phyloP scores from a whole-genome alignment of 2,329 filamentous ascomycete species.

The Alternaria rosae region DNA sequence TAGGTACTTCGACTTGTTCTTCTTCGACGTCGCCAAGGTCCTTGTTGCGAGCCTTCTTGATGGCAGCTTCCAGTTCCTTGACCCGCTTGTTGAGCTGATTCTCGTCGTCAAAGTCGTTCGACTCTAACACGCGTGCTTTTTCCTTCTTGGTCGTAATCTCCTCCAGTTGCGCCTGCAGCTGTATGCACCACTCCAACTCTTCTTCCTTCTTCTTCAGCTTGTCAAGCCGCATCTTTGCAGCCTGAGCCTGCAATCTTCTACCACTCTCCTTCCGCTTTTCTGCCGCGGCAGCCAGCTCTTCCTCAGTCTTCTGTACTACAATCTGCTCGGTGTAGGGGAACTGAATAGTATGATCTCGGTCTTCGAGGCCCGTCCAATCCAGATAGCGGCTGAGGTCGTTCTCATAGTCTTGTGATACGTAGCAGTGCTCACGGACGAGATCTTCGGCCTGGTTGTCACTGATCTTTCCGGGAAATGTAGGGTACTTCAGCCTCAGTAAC shows the following conservation, averaged over 20 bases:
- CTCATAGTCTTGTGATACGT: conserved; percentile 85
- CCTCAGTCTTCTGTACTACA: conserved; percentile 88
- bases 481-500: conserved; percentile 89
- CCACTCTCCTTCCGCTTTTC: conserved; percentile 97
- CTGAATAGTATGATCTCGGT: conserved; percentile 87
- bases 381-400: conserved; percentile 77
- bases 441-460: conserved; percentile 87
- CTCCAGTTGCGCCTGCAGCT: conserved; percentile 75
- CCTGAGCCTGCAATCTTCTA: conserved; percentile 89
- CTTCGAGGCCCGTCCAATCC: conserved; percentile 91
- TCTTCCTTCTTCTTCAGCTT: conserved; percentile 96
- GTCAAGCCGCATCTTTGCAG: conserved; percentile 95
- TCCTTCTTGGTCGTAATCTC: conserved; percentile 87
- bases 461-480: conserved; percentile 84
- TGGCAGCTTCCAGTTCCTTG: conserved; percentile 87
- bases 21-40: conserved; percentile 85
- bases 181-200: conserved; percentile 91
- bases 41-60: conserved; percentile 89
- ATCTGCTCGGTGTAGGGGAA: conserved; percentile 94
- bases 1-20: conserved; percentile 77
- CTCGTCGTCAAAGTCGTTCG: conserved; percentile 92
- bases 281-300: conserved; percentile 87
- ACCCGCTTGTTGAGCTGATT: conserved; percentile 82
- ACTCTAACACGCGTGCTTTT: conserved; percentile 78
- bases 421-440: conserved; percentile 87